Evolutionary conservation across 2,329 filamentous ascomycete genomes (phyloP).

Genomic region (Spiromastix sp.): DNA sequence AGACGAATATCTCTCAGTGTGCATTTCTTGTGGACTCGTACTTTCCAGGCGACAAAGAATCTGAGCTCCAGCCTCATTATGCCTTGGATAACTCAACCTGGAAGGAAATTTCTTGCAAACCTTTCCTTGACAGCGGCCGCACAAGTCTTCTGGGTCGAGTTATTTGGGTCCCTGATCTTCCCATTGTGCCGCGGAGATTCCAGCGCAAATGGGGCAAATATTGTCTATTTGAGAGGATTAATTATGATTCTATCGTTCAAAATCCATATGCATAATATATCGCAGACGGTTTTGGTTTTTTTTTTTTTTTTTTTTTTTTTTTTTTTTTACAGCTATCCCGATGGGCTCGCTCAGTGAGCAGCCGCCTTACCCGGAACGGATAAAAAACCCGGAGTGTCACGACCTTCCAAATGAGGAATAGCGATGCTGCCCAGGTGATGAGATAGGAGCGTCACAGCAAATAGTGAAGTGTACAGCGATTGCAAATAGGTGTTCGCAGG

Average conservation of each 20-base stretch:
- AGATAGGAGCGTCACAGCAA: not conserved
- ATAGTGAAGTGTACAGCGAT: not conserved
- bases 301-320: too few species aligned
- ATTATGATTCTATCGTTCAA: conserved; percentile 1
- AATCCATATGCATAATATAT: too few species aligned
- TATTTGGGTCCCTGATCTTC: conserved; percentile 68
- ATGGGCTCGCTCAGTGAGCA: conserved; percentile 2
- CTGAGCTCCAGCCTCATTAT: conserved; percentile 70
- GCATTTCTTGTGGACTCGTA: conserved; percentile 81
- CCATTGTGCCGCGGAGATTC: conserved; percentile 57
- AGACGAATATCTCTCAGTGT: conserved; percentile 62
- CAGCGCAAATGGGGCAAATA: conserved; percentile 78
- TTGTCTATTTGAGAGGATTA: conserved; percentile 62
- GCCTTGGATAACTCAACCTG: conserved; percentile 62
- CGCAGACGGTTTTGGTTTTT: too few species aligned
- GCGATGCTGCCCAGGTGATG: not conserved
- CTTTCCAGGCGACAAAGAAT: conserved; percentile 51
- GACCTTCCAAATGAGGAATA: not conserved
- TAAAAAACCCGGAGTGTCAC: conserved; percentile 28
- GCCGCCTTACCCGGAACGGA: conserved; percentile 24
- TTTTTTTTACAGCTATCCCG: too few species aligned
- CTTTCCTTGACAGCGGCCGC: conserved; percentile 68
- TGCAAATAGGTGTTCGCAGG: too few species aligned
- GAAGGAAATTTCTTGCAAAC: conserved; percentile 64
- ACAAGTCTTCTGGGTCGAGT: conserved; percentile 66